A percentile compares a stretch with the other conserved stretches of the same genome.
Conservation (phyloP, 257 asterid genomes). For the Przewalskia tangutica region DNA sequence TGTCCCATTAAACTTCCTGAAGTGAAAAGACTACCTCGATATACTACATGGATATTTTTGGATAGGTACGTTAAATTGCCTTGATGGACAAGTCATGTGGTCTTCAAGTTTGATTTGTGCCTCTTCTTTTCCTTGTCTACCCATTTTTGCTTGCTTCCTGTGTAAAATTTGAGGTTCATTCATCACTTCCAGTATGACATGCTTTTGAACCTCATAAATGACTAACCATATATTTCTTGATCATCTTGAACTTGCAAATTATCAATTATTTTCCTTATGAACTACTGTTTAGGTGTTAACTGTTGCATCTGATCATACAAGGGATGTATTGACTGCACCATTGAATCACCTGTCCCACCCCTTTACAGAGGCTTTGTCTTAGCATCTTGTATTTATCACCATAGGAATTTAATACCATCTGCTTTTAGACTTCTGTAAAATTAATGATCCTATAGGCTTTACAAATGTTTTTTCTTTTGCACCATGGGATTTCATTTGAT, state of each 20-base stretch:
- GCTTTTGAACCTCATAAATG: background rate
- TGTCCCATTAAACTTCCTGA: slow-evolving; percentile 75
- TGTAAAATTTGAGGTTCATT: background rate
- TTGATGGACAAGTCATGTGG: background rate
- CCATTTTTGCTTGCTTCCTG: background rate
- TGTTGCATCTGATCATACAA: background rate
- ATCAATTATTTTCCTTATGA: background rate
- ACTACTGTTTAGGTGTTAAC: background rate
- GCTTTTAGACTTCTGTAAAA: background rate
- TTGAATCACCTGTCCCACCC: background rate
- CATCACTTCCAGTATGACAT: background rate
- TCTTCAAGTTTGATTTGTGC: background rate
- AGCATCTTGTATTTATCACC: background rate
- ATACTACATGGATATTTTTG: slow-evolving; percentile 80
- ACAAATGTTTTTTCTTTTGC: background rate
- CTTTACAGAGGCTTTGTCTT: background rate
- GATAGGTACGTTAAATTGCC: slow-evolving; percentile 50
- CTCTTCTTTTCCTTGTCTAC: background rate
- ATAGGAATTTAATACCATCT: background rate
- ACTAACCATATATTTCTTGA: background rate
- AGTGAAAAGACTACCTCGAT: slow-evolving; percentile 58
- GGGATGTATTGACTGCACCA: background rate
- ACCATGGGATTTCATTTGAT: background rate
- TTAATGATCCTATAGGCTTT: background rate
- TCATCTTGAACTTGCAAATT: background rate